Base-by-base conservation (phyloP, 2,329 filamentous ascomycete genomes). In the Fusarium poae region DNA sequence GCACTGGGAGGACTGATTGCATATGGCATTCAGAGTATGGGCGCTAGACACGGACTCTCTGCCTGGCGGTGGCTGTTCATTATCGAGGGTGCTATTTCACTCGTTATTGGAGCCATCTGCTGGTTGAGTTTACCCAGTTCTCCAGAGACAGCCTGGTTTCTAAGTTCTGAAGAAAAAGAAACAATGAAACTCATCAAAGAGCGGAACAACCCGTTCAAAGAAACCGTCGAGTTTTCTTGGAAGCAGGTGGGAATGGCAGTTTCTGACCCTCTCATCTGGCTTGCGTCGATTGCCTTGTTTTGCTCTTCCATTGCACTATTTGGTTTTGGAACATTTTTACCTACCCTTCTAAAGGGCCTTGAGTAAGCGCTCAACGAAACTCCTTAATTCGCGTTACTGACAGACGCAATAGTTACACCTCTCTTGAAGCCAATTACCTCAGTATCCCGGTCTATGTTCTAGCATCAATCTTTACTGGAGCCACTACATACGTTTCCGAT, bases 31-130 rank as follows among this genome's bases (percentile, higher is more conserved):
- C 79, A 82, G 30, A 77, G 79, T 0, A 79, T 86, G 61, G 82
- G 85, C 15, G 81, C 79, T 1, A 75, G 73, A 2, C 78, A 77
- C 29, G 83, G 84, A 0, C 74, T 86, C 2, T 76, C 77, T 2
- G 83, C 84, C 1, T 86, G 84, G 84, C 69, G 83, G 53, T 86
- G 84, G 84, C 73, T 85, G 0, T 86, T 86, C 58, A 83, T 84
- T 34, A 76, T 82, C 0, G 82, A 85, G 57, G 81, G 82, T 3
- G 62, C 77, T 2, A 70, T 79, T 4, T 79, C 80, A 4, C 53
- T 80, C 0, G 60, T 71, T 6, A 57, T 79, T 12, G 74, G 76
- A 2, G 65, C 72, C 23, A 53, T 64, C 5, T 73, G 74, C 30
- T 80, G 80, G 75, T 77, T 79, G 58, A 80, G 82, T 67, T 79